Evolutionary conservation across 768 basidiomycete genomes (phyloP).

Genomic region (Auricularia heimuer): DNA sequence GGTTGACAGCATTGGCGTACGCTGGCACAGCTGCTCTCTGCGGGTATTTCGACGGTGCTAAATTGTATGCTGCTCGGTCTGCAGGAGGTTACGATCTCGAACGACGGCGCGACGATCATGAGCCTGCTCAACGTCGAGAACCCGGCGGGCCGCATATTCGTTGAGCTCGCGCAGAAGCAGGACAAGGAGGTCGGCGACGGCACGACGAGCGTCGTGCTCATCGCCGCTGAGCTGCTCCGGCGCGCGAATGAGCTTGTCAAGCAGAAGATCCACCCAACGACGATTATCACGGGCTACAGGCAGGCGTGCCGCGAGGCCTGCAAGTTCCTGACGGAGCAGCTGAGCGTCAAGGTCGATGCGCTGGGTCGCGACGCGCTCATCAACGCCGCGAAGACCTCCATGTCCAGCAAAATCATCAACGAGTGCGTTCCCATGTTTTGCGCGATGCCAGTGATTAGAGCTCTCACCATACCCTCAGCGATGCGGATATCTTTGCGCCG

Average conservation of each 20-base stretch:
- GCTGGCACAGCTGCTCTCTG: constrained; percentile 19
- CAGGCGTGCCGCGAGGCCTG: constrained; percentile 96
- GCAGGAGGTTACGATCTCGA: constrained; percentile 98
- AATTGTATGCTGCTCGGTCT: constrained; percentile 7
- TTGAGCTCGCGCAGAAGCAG: constrained; percentile 97
- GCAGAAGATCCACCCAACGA: constrained; percentile 97
- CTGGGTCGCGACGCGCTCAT: constrained; percentile 88
- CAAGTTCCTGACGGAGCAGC: constrained; percentile 94
- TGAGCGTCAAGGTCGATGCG: constrained; percentile 87
- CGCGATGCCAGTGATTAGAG: neutral
- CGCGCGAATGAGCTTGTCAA: constrained; percentile 97
- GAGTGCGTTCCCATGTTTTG: constrained; percentile 49
- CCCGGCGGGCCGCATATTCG: constrained; percentile 94
- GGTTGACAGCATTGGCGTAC: constrained; percentile 92
- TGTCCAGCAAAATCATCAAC: constrained; percentile 98
- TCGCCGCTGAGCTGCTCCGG: constrained; percentile 93
- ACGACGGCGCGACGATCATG: constrained; percentile 98
- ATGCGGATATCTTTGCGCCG: constrained; percentile 95
- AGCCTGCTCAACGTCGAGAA: constrained; percentile 89
- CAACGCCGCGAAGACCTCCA: constrained; percentile 95
- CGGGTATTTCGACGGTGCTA: constrained; percentile 7
- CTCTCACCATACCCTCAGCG: constrained; percentile 37
- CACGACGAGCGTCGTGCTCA: constrained; percentile 95
- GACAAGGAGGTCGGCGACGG: constrained; percentile 99
- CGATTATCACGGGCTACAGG: constrained; percentile 97